phyloP scores from a whole-genome alignment of 2,329 filamentous ascomycete genomes.

The Tricladium varicosporioides region DNA sequence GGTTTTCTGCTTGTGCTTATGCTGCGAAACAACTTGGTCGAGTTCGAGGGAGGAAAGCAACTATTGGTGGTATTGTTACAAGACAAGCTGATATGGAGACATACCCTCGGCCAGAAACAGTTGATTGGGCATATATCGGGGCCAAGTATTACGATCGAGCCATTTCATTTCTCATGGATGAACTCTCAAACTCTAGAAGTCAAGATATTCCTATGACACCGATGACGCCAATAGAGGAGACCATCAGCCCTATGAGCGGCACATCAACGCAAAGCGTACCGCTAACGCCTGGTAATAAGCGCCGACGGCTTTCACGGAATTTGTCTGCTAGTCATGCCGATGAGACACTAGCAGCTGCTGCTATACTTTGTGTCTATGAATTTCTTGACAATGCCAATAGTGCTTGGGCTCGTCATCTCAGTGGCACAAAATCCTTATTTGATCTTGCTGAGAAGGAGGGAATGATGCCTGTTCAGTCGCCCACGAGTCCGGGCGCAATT shows the following conservation, averaged over 20 bases:
- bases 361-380: constrained; percentile 66
- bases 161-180: constrained; percentile 46
- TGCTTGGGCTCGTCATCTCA: constrained; percentile 64
- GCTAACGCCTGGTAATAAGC: constrained; percentile 33
- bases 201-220: constrained; percentile 27
- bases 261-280: constrained; percentile 23
- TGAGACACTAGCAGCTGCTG: constrained; percentile 62
- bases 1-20: constrained; percentile 56
- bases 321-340: constrained; percentile 46
- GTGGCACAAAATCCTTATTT: constrained; percentile 62
- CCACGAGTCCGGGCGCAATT: constrained; percentile 35
- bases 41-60: constrained; percentile 49
- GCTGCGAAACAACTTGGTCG: constrained; percentile 59
- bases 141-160: constrained; percentile 60
- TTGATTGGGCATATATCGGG: constrained; percentile 59
- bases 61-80: constrained; percentile 45
- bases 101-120: constrained; percentile 42
- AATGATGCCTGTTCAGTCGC: constrained; percentile 41
- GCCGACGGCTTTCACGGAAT: constrained; percentile 43
- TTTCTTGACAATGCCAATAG: constrained; percentile 62
- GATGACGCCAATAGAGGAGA: constrained; percentile 34
- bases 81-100: constrained; percentile 50
- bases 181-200: constrained; percentile 32
- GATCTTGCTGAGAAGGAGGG: constrained; percentile 51
- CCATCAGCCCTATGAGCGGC: constrained; percentile 25